These are phyloP conservation scores for Sporobolomyces phaffii DNA, from an alignment of 768 basidiomycete species.

Conservation along the genomic window DNA sequence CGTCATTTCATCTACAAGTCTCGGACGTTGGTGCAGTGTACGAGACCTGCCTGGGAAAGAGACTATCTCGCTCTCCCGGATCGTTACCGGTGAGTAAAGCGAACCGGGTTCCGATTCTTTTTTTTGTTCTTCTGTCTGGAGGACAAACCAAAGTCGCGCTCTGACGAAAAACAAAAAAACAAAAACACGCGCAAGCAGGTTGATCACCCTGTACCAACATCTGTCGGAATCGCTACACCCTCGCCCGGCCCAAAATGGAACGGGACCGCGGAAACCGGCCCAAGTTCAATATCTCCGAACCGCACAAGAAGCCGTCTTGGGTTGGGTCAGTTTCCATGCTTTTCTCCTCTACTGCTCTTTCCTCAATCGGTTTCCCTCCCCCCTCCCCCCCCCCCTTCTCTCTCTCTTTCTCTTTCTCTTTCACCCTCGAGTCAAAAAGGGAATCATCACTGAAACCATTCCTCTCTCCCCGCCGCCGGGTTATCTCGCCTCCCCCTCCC, in stretches of 20 bases:
- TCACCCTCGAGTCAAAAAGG: too few relatives aligned
- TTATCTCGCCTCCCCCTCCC: too few relatives aligned
- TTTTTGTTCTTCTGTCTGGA: background rate
- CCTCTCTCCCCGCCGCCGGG: too few relatives aligned
- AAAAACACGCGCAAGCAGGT: too few relatives aligned
- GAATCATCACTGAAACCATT: too few relatives aligned
- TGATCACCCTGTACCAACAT: slow-evolving; percentile 79
- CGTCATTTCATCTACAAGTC: slow-evolving; percentile 95
- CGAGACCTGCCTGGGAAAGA: slow-evolving; percentile 75
- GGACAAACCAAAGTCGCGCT: background rate
- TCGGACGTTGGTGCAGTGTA: slow-evolving; percentile 78
- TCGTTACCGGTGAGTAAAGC: slow-evolving; percentile 53
- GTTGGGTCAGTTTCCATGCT: slow-evolving; percentile 82
- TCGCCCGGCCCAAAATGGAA: slow-evolving; percentile 68
- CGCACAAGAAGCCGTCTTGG: slow-evolving; percentile 79
- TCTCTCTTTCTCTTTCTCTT: background rate
- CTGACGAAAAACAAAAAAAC: too few relatives aligned
- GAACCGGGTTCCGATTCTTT: too few relatives aligned
- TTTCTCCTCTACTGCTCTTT: background rate
- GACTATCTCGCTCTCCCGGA: slow-evolving; percentile 64
- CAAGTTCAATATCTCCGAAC: slow-evolving; percentile 84
- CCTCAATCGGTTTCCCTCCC: background rate
- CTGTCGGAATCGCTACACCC: slow-evolving; percentile 85
- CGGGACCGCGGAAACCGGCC: slow-evolving; percentile 50
- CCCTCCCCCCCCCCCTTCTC: too few relatives aligned